Percentiles rank a stretch among this genome's conserved stretches.
Evolutionary conservation across 2,329 filamentous ascomycete species (phyloP).

Genomic region (Penicillium italicum): DNA sequence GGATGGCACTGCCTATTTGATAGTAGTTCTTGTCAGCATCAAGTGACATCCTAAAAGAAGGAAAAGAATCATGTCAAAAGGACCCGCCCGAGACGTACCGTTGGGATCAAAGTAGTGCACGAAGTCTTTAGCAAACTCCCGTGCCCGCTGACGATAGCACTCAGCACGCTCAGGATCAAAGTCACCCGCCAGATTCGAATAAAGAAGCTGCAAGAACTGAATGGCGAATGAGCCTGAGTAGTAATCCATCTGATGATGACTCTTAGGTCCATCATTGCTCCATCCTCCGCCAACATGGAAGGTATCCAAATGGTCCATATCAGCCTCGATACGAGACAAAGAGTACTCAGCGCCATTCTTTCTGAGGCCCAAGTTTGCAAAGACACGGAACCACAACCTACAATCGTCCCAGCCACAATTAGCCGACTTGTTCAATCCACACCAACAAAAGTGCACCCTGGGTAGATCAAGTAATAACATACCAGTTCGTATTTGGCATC

Average conservation of each 20-base stretch:
- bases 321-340: constrained; percentile 64
- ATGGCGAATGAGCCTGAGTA: constrained; percentile 81
- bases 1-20: constrained; percentile 58
- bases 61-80: background rate
- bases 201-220: constrained; percentile 73
- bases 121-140: constrained; percentile 65
- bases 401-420: constrained; percentile 36
- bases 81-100: constrained; percentile 36
- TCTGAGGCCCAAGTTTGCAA: constrained; percentile 73
- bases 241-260: constrained; percentile 81
- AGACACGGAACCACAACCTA: constrained; percentile 79
- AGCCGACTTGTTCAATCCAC: background rate
- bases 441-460: background rate
- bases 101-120: constrained; percentile 72
- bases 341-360: constrained; percentile 71
- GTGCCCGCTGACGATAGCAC: constrained; percentile 67
- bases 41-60: background rate
- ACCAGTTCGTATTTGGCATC: constrained; percentile 64
- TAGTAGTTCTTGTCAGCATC: background rate
- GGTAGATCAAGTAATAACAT: constrained; percentile 12
- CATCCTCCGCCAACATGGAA: constrained; percentile 80
- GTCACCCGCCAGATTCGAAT: constrained; percentile 66
- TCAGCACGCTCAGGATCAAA: constrained; percentile 61
- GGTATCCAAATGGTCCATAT: constrained; percentile 73
- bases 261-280: constrained; percentile 76